Conservation (phyloP, 2,329 filamentous ascomycete genomes). For the Beauveria varroae region DNA sequence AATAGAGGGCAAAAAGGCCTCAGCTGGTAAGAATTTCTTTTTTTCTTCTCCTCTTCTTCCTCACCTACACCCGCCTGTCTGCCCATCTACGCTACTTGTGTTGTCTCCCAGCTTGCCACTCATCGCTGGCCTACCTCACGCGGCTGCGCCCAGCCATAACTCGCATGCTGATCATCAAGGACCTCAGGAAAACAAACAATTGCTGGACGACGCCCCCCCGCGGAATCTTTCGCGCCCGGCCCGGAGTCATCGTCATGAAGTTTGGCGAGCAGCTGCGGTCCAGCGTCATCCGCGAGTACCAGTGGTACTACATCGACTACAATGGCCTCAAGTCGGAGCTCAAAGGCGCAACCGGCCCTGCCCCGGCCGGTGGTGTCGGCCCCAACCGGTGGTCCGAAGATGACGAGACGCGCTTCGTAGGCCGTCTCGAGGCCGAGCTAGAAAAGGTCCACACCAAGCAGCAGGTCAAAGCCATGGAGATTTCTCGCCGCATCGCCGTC, state of each 20-base stretch:
- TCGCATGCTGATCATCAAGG: slow-evolving; percentile 46
- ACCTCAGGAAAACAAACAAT: slow-evolving; percentile 36
- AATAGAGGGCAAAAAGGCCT: neutral
- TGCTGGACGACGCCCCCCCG: slow-evolving; percentile 32
- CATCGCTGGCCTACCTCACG: neutral
- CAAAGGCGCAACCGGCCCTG: slow-evolving; percentile 58
- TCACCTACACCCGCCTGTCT: neutral
- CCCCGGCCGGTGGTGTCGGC: slow-evolving; percentile 35
- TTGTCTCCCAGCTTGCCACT: neutral
- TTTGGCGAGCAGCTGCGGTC: slow-evolving; percentile 96
- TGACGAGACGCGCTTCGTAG: slow-evolving; percentile 83
- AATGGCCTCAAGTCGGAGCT: slow-evolving; percentile 85
- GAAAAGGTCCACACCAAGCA: slow-evolving; percentile 98
- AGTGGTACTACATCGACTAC: slow-evolving; percentile 98
- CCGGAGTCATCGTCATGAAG: slow-evolving; percentile 58
- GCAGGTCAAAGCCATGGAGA: slow-evolving; percentile 94
- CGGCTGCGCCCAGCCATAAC: neutral
- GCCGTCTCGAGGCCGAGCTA: slow-evolving; percentile 79
- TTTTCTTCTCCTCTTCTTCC: neutral
- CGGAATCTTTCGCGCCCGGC: slow-evolving; percentile 30
- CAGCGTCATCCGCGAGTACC: slow-evolving; percentile 93
- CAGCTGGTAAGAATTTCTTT: neutral
- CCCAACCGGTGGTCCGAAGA: slow-evolving; percentile 75
- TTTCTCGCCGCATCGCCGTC: slow-evolving; percentile 78
- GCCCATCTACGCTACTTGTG: neutral